phyloP scores from a whole-genome alignment of 2,329 filamentous ascomycete species.

The Fusarium abutilonis region DNA sequence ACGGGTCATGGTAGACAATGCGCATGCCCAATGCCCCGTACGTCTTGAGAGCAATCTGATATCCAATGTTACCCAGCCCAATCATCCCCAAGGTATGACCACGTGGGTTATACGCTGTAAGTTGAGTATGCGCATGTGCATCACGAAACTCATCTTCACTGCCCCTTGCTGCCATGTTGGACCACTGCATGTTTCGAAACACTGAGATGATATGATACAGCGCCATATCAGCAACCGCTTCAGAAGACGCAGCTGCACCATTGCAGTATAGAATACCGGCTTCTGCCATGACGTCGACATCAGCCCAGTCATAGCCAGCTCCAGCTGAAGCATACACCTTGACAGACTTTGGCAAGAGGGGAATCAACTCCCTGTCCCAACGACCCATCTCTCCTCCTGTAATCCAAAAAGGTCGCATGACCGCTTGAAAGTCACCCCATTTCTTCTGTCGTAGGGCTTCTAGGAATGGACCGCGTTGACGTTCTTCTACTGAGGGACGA shows the following conservation, averaged over 20 bases:
- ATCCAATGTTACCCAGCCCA: slow-evolving; percentile 67
- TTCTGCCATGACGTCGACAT: slow-evolving; percentile 54
- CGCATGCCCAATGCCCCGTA: slow-evolving; percentile 64
- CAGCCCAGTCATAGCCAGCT: slow-evolving; percentile 71
- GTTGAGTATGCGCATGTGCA: slow-evolving; percentile 63
- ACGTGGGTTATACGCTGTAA: slow-evolving; percentile 65
- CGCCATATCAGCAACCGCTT: slow-evolving; percentile 69
- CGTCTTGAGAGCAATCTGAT: slow-evolving; percentile 65
- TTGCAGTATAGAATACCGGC: slow-evolving; percentile 69
- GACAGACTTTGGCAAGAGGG: slow-evolving; percentile 61
- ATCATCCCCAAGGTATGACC: slow-evolving; percentile 66
- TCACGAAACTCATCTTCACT: slow-evolving; percentile 57
- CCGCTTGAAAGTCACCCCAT: slow-evolving; percentile 56
- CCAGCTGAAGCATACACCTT: slow-evolving; percentile 69
- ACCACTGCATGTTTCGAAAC: slow-evolving; percentile 68
- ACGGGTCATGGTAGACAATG: slow-evolving; percentile 63
- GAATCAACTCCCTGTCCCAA: slow-evolving; percentile 68
- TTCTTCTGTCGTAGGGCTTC: slow-evolving; percentile 50
- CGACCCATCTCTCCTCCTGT: slow-evolving; percentile 72
- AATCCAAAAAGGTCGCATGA: slow-evolving; percentile 70
- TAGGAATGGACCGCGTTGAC: slow-evolving; percentile 52
- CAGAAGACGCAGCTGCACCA: slow-evolving; percentile 66
- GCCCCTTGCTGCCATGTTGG: slow-evolving; percentile 59
- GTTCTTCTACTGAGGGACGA: slow-evolving; percentile 50
- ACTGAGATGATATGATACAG: slow-evolving; percentile 67